These are phyloP conservation scores for Adansonia madagascariensis DNA, from an alignment of 441 rosid genomes.

Conservation along the genomic window DNA sequence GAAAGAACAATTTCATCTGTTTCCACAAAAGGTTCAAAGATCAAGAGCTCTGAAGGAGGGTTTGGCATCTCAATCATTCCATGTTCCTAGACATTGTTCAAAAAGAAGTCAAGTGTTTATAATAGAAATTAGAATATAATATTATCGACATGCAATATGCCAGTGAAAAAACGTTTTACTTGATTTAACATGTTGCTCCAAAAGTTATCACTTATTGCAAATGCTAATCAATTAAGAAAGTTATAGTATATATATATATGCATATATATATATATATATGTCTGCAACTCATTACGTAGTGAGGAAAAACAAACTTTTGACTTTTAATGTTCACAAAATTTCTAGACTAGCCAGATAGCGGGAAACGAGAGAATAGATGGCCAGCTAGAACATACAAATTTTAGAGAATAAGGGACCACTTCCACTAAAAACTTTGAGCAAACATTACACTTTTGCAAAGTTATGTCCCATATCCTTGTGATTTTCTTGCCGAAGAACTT, in stretches of 20 bases:
- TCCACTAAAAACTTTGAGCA: neutral
- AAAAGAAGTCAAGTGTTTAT: constrained; percentile 15
- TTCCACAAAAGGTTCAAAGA: constrained; percentile 90
- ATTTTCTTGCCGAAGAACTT: neutral
- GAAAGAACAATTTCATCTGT: constrained; percentile 84
- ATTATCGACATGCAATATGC: neutral
- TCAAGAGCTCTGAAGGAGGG: constrained; percentile 76
- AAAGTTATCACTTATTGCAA: neutral
- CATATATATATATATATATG: neutral
- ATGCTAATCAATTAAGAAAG: neutral
- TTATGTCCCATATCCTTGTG: neutral
- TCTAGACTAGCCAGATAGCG: neutral
- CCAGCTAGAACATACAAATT: neutral
- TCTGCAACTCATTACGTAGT: neutral
- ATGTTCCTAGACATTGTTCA: constrained; percentile 58
- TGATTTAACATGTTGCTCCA: neutral
- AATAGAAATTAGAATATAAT: neutral
- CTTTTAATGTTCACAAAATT: neutral
- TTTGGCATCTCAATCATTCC: constrained; percentile 97
- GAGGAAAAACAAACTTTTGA: neutral
- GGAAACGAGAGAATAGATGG: neutral
- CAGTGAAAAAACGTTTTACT: neutral
- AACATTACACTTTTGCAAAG: neutral
- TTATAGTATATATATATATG: neutral
- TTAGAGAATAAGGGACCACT: neutral